These are phyloP conservation scores for Penicillium sclerotiorum DNA, from an alignment of 2,329 filamentous ascomycete genomes.

Conservation along the genomic window DNA sequence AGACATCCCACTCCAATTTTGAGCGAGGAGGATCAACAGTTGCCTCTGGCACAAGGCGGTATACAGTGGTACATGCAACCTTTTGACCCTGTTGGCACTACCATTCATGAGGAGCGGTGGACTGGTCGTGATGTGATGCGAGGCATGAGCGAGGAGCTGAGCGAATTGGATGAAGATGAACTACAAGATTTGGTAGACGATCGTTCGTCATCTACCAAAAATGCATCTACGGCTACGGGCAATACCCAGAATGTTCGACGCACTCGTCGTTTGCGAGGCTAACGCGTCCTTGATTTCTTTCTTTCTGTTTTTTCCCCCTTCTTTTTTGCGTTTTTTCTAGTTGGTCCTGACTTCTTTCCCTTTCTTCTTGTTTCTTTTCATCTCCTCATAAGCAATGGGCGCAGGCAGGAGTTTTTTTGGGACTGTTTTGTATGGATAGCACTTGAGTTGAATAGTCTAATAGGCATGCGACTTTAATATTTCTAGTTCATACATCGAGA, in stretches of 20 bases:
- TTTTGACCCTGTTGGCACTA: constrained; percentile 80
- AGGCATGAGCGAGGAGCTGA: constrained; percentile 81
- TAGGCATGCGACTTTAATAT: background rate
- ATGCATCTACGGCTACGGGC: constrained; percentile 10
- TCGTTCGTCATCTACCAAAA: constrained; percentile 41
- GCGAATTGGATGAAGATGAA: constrained; percentile 89
- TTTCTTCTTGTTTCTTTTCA: constrained; percentile 4
- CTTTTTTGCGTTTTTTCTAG: too few species aligned
- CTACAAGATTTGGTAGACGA: constrained; percentile 68
- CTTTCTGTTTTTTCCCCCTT: too few species aligned
- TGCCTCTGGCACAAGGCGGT: constrained; percentile 69
- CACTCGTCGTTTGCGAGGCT: constrained; percentile 23
- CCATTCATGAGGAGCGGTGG: constrained; percentile 74
- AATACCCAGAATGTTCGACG: constrained; percentile 19
- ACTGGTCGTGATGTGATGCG: constrained; percentile 71
- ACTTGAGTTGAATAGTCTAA: background rate
- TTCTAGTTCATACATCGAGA: background rate
- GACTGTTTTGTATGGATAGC: background rate
- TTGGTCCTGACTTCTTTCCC: too few species aligned
- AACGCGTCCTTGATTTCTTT: too few species aligned
- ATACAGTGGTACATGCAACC: constrained; percentile 84
- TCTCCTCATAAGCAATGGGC: constrained; percentile 16
- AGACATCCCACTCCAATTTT: constrained; percentile 51
- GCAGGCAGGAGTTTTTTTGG: constrained; percentile 18
- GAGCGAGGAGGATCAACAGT: constrained; percentile 46